Evolutionary conservation across 2,329 filamentous ascomycete genomes (phyloP).

Genomic region (Cordyceps cicadae): DNA sequence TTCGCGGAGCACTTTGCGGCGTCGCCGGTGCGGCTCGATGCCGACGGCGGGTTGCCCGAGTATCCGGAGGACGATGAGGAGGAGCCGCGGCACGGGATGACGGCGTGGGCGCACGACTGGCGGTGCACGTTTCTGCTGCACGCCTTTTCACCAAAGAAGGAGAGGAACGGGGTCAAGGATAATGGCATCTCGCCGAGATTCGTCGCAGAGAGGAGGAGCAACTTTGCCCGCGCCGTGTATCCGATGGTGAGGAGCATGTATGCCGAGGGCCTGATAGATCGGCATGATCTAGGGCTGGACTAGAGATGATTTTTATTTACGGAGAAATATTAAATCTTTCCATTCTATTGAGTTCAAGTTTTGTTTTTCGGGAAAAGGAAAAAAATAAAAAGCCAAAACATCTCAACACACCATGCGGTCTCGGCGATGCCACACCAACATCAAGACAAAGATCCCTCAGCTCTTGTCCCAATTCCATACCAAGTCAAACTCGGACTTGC

Average conservation of each 20-base stretch:
- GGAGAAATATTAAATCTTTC: too few relatives aligned
- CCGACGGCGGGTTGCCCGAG: background rate
- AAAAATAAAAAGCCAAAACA: too few relatives aligned
- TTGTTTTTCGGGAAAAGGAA: too few relatives aligned
- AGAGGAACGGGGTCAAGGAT: slow-evolving; percentile 1
- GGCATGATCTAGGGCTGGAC: background rate
- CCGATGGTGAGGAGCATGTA: slow-evolving; percentile 17
- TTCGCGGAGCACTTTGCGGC: slow-evolving; percentile 14
- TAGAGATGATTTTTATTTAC: background rate
- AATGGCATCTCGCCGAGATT: slow-evolving; percentile 16
- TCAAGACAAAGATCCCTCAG: too few relatives aligned
- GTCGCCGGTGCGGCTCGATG: background rate
- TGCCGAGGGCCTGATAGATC: slow-evolving; percentile 12
- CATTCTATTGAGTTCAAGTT: too few relatives aligned
- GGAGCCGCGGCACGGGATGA: background rate
- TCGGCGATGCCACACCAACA: too few relatives aligned
- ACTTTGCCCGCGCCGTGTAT: slow-evolving; percentile 19
- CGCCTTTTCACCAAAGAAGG: slow-evolving; percentile 14
- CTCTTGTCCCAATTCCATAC: too few relatives aligned
- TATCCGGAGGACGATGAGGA: slow-evolving; percentile 5
- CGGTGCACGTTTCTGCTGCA: slow-evolving; percentile 18
- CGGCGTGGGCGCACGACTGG: slow-evolving; percentile 16
- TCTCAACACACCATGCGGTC: too few relatives aligned
- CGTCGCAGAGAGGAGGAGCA: slow-evolving; percentile 18
- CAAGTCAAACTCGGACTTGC: too few relatives aligned